phyloP scores from a whole-genome alignment of 2,329 filamentous ascomycete species.

The Clarireedia paspali region DNA sequence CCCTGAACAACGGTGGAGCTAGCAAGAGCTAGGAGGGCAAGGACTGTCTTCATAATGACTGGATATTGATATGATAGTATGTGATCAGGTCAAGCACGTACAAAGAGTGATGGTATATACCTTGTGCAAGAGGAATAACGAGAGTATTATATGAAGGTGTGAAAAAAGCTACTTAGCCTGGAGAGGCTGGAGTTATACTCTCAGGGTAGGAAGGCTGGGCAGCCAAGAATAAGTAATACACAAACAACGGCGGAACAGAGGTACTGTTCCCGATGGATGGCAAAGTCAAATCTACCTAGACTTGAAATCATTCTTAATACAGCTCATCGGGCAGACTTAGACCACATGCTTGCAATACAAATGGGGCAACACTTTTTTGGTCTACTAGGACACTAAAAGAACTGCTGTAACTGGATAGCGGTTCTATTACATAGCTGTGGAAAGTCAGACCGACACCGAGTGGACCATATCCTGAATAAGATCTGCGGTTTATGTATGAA shows the following conservation, averaged over 20 bases:
- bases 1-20: slow-evolving; percentile 6
- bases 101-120: slow-evolving; percentile 3
- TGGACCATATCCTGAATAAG: background rate
- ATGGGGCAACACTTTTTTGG: background rate
- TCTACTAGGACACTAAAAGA: background rate
- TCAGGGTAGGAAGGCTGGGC: background rate
- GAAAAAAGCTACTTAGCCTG: background rate
- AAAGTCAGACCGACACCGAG: slow-evolving; percentile 1
- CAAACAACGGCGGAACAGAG: slow-evolving; percentile 5
- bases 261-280: background rate
- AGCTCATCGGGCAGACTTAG: background rate
- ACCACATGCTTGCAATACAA: slow-evolving; percentile 2
- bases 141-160: slow-evolving; percentile 1
- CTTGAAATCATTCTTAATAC: background rate
- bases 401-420: background rate
- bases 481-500: background rate
- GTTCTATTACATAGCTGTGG: background rate
- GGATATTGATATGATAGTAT: background rate
- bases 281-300: background rate
- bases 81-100: background rate
- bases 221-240: background rate
- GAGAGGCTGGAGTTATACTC: slow-evolving; percentile 2
- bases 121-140: slow-evolving; percentile 4
- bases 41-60: slow-evolving; percentile 1
- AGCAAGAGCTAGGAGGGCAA: slow-evolving; percentile 8